Percentiles rank a stretch among this genome's conserved stretches.
These are phyloP conservation scores for Piromyces finnis DNA, from an alignment of 192 early-diverging fungal species.

Conservation along the genomic window DNA sequence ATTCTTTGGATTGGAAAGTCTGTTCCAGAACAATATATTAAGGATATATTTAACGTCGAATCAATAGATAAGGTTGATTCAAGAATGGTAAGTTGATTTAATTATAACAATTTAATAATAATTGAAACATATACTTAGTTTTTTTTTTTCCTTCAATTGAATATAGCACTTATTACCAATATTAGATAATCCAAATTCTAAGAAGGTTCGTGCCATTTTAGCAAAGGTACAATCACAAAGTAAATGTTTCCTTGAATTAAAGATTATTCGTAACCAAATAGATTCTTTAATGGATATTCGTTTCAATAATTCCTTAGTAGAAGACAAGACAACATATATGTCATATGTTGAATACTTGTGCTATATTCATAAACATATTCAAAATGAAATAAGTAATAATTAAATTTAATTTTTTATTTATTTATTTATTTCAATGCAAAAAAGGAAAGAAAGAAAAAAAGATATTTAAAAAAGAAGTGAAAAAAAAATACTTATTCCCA, in stretches of 20 bases:
- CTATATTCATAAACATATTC: conserved; percentile 71
- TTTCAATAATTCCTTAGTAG: conserved; percentile 56
- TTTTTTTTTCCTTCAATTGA: too few relatives aligned
- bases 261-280: conserved; percentile 66
- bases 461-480: not conserved
- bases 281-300: conserved; percentile 60
- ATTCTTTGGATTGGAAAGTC: conserved; percentile 79
- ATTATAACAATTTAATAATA: too few relatives aligned
- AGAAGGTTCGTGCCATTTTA: conserved; percentile 44
- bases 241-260: conserved; percentile 40
- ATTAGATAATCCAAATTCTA: conserved; percentile 37
- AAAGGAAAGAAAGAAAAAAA: not conserved
- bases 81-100: conserved; percentile 33
- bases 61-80: conserved; percentile 53
- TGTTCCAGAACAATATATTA: conserved; percentile 35
- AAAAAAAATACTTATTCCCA: too few relatives aligned
- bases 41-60: conserved; percentile 62
- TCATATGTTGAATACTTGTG: conserved; percentile 87
- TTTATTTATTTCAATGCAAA: not conserved
- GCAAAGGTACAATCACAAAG: conserved; percentile 43
- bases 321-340: conserved; percentile 80
- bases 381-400: conserved; percentile 23
- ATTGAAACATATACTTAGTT: too few relatives aligned
- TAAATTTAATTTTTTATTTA: not conserved
- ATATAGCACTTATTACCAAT: conserved; percentile 47